phyloP scores from a whole-genome alignment of 148 eudicot species.

The Cornus florida region DNA sequence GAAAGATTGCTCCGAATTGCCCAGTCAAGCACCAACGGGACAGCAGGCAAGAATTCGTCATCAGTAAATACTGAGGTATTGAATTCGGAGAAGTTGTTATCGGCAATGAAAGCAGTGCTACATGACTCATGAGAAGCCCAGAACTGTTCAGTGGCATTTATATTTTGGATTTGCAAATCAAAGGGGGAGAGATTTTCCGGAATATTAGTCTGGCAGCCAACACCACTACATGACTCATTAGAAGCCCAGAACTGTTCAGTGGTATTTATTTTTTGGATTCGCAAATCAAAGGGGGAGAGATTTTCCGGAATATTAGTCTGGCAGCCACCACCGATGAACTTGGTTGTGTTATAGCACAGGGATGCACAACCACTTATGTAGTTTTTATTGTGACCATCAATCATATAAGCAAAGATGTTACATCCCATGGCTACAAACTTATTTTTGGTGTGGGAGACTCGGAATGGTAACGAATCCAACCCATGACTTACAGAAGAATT shows the following conservation, averaged over 20 bases:
- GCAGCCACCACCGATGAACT: not conserved
- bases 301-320: not conserved
- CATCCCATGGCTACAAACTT: not conserved
- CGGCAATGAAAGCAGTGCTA: not conserved
- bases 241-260: not conserved
- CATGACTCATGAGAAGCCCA: not conserved
- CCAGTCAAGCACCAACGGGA: not conserved
- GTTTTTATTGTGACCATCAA: not conserved
- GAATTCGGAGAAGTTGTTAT: not conserved
- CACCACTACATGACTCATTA: not conserved
- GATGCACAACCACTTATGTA: not conserved
- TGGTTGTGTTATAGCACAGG: not conserved
- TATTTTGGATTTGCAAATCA: not conserved
- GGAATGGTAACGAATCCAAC: not conserved
- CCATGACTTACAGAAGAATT: no score
- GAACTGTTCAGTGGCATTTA: not conserved
- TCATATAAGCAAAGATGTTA: not conserved
- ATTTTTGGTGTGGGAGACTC: not conserved
- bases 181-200: not conserved
- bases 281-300: not conserved
- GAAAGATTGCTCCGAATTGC: not conserved
- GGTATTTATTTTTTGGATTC: not conserved
- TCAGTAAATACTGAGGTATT: not conserved
- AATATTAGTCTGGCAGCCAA: not conserved
- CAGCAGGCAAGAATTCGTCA: not conserved